Percentiles rank a stretch among this genome's conserved stretches.
Evolutionary conservation across 1,284 basidiomycete genomes (phyloP).

Genomic region (Xerocomus amazonicus): DNA sequence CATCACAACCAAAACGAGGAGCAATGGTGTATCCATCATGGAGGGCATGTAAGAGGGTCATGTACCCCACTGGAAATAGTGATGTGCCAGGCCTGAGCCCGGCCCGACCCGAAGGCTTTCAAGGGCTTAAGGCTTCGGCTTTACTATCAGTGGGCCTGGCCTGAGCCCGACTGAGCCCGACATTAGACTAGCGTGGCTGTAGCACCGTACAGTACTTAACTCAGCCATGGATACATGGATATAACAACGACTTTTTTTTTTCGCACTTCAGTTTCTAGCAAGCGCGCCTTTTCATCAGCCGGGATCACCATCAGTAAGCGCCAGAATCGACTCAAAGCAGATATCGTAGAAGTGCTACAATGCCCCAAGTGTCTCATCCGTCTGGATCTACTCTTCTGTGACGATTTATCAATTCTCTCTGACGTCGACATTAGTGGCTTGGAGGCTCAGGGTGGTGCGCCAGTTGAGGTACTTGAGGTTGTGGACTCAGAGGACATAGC

Average conservation of each 20-base stretch:
- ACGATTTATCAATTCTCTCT: conserved; percentile 12
- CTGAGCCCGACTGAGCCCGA: too few species aligned
- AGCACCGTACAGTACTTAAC: too few species aligned
- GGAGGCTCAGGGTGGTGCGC: too few species aligned
- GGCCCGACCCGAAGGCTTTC: too few species aligned
- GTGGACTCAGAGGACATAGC: too few species aligned
- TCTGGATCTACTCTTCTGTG: background rate
- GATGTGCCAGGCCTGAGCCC: background rate
- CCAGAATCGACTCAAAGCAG: background rate
- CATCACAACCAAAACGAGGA: conserved; percentile 20
- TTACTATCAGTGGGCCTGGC: too few species aligned
- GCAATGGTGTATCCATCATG: conserved; percentile 21
- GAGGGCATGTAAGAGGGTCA: conserved; percentile 11
- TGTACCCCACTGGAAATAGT: conserved; percentile 9
- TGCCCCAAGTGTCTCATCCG: background rate
- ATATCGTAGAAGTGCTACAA: conserved; percentile 1
- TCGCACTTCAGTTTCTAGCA: background rate
- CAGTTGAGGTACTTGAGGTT: too few species aligned
- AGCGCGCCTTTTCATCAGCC: background rate
- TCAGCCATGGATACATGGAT: too few species aligned
- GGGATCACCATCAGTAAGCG: background rate
- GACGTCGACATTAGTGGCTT: too few species aligned
- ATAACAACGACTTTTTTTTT: too few species aligned
- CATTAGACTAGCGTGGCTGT: too few species aligned
- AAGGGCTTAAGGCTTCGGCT: too few species aligned